Percentiles rank a stretch among this genome's conserved stretches.
Conservation (phyloP, 23 red algal species). For the Gracilaria gracilis region DNA sequence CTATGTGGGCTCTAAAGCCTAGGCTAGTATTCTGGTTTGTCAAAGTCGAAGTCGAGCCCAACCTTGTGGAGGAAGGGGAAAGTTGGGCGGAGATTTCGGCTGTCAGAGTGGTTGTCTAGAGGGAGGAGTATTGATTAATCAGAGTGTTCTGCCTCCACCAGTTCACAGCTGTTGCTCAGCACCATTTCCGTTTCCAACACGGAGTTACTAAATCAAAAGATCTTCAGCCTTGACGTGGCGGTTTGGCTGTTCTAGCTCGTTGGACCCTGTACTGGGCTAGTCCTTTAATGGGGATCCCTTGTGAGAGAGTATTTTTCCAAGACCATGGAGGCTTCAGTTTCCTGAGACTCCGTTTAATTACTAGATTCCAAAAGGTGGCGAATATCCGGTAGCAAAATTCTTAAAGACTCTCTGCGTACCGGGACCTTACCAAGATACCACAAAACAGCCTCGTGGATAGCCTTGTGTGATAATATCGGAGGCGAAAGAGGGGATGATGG, state of each 20-base stretch:
- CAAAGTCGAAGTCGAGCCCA: too few species aligned
- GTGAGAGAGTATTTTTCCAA: neutral
- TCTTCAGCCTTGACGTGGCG: slow-evolving; percentile 12
- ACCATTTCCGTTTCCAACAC: neutral
- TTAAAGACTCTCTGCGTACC: neutral
- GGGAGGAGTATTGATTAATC: neutral
- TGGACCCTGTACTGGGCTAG: neutral
- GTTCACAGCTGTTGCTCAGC: neutral
- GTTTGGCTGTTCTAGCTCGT: slow-evolving; percentile 19
- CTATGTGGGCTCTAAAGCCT: neutral
- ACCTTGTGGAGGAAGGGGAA: neutral
- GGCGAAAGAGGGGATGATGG: neutral
- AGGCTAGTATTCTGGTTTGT: too few species aligned
- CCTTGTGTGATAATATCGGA: neutral
- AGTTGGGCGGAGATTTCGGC: neutral
- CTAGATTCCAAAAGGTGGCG: neutral
- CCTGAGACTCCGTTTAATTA: neutral
- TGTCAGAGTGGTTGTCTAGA: neutral
- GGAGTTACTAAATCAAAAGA: neutral
- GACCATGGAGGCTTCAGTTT: neutral
- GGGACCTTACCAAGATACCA: slow-evolving; percentile 1
- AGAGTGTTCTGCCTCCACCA: neutral
- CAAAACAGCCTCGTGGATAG: neutral
- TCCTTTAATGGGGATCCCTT: neutral
- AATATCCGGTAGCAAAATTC: neutral